Base-by-base conservation (phyloP, 768 basidiomycete genomes). In the Russula griseocarnosa region DNA sequence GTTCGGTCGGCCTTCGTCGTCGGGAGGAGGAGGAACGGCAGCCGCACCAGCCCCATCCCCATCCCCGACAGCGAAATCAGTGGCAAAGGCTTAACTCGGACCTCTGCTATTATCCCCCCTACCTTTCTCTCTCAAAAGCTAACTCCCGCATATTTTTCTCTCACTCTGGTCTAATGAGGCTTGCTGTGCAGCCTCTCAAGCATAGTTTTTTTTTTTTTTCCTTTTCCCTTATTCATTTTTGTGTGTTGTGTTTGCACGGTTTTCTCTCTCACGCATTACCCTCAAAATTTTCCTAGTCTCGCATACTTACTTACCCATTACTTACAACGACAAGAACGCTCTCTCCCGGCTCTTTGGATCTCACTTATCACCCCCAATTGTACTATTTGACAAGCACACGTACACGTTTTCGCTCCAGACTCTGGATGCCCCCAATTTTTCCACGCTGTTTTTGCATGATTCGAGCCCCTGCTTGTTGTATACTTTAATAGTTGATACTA, bases 1-100 rank as follows among this genome's bases (percentile, higher is more conserved):
- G 61, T 85, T 85, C 63, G 73, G 74, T 5, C 76, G 74, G 62
- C 70, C 77, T 54, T 80, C 49, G 38, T 81, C 49, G 38, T 14
- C 38, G 38, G 13, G 1, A 4, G 49, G 26, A 14, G 49, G 22
- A 18, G 38, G 38, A 6, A 6, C 16, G 2, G 16, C 5, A 40
- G 11, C 14, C 3, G 38, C 38, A 40, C 0, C 38, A 2, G 38
- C 38, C 6, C 5, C 14, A 2, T 1, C 38, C 16, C 5, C 38
- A 40, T 6, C 38, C 5, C 38, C 38, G 3, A 16, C 16, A 18
- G 10, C 32, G n/a, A n/a, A n/a, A 9, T 5, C 11, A 1, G 10
- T 13, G 0, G 11, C 46, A n/a, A 47, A 47, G 22, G 11, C 46
- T n/a, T 47, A 22, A 47, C 46, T 46, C 44, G 44, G 44, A 44